Evolutionary conservation across 2,329 filamentous ascomycete species (phyloP), one percentile per base, ranked within the genome.

Genomic region (Colletotrichum agaves): DNA sequence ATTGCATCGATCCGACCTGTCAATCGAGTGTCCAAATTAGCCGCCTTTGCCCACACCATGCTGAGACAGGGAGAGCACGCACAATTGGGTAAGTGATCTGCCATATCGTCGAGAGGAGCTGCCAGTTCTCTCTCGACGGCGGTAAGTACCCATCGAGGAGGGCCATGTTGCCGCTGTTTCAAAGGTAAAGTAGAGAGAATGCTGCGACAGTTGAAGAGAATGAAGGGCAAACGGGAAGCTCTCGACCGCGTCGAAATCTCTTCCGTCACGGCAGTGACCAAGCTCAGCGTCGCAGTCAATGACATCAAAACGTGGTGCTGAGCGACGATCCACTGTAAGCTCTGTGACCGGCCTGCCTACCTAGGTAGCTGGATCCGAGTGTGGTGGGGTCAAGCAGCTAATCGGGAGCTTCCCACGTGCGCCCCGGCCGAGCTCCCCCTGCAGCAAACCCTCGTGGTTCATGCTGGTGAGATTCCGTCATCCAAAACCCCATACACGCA

Each of bases 1-100:
- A 97, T 88, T 97, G 94, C 21, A 88, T 58, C 1, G 88, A 86
- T 0, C 90, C 90, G 70, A 93, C 75, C 93, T 97, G 69, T 33
- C 44, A 5, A 47, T 13, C 33, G 12, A 71, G 70, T 35, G 21
- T 35, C 1, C 1, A 10, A 13, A 17, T 53, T 37, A 53, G 50
- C 50, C 23, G 11, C 12, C 3, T n/a, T 27, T 27, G 27, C 27
- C 27, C 27, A 27, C 23, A 27, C 3, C 4, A 27, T 27, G 23
- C 23, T 7, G 27, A 27, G 6, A 7, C 27, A 8, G 13, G 35
- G 12, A 37, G 35, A 27, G 27, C 27, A 72, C 83, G 55, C 77
- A 89, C 87, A 19, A 87, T 56, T 2, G 86, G 86, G 64, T 84
- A 88, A 44, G 71, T 70, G 70, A 85, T 83, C 67, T 85, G 82